Base-by-base conservation (phyloP, 129 eudicot genomes). In the Erigeron canadensis region DNA sequence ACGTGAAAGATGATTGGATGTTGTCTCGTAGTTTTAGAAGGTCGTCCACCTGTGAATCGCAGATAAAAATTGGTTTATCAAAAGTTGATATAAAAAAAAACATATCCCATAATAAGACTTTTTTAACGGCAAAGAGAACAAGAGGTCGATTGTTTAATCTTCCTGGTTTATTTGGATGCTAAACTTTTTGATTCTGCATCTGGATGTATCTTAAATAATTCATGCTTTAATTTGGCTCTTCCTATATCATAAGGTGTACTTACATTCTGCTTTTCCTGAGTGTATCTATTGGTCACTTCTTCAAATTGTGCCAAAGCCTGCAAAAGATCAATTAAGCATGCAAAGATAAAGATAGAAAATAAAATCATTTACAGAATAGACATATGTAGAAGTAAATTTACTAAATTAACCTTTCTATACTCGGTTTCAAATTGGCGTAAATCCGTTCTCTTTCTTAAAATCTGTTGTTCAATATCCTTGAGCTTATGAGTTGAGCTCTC, bases 261-360 rank as follows among this genome's bases (percentile, higher is more conserved):
- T 87, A 93, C 98, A 69, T 87, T 67, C 76, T 85, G 90, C 81
- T 94, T 94, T 84, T 94, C 98, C 77, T 87, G 93, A 77, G 70
- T 94, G 79, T 94, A 90, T 84, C 93, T 81, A 70, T 86, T 89
- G 63, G 96, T 89, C 77, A 80, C 98, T 86, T 94, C 98, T 84
- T 87, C 96, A 76, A 75, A 87, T 65, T 87, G 96, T 48, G 96
- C 91, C 81, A 94, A 81, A 73, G 98, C 97, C 98, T 94, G 69
- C 77, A 81, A 70, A 69, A 48, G 22, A 58, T 60, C 0, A 45
- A 68, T 37, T 5, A 45, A 67, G 44, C 7, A 74, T 50, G 47
- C 47, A 58, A 37, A 63, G 2, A 63, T 16, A 39, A 53, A 60
- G 15, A 15, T 9, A 1, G 10, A 15, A 41, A 42, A 56, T 64